Evolutionary conservation across 805 yeast species (phyloP).

Genomic region (Millerozyma miso): DNA sequence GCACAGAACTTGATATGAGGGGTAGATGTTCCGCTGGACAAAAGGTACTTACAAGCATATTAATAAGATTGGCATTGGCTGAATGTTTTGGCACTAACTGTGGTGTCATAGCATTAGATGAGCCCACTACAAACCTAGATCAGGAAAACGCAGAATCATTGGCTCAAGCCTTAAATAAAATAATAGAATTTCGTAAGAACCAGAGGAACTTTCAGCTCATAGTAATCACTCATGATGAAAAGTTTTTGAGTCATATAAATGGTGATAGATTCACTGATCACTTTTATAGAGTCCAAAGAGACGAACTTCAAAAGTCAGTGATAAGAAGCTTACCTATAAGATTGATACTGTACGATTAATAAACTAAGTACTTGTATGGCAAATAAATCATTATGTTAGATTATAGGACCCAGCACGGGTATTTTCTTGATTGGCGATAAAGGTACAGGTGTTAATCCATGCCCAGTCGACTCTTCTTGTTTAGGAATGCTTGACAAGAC

Average conservation of each 20-base stretch:
- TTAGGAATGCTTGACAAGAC: not conserved
- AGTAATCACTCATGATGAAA: constrained; percentile 95
- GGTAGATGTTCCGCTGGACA: constrained; percentile 99
- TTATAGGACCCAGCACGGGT: not conserved
- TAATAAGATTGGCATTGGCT: constrained; percentile 86
- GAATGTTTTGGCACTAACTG: constrained; percentile 94
- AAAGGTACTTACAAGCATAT: constrained; percentile 86
- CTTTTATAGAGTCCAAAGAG: constrained; percentile 77
- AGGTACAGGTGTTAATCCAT: not conserved
- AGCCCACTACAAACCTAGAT: constrained; percentile 95
- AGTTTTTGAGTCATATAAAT: constrained; percentile 77
- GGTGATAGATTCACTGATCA: constrained; percentile 84
- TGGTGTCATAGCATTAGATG: constrained; percentile 95
- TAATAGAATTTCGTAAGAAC: constrained; percentile 66
- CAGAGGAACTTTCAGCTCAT: constrained; percentile 92
- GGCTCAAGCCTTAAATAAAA: constrained; percentile 72
- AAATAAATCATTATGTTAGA: not conserved
- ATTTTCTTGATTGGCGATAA: not conserved
- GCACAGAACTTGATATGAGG: constrained; percentile 92
- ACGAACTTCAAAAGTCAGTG: constrained; percentile 74
- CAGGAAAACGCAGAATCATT: constrained; percentile 82
- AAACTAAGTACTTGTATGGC: not conserved
- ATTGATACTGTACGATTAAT: constrained; percentile 30
- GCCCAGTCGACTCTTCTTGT: not conserved
- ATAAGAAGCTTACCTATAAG: constrained; percentile 50